Evolutionary conservation across 2,329 filamentous ascomycete species (phyloP).

Genomic region (Tolypocladium album): DNA sequence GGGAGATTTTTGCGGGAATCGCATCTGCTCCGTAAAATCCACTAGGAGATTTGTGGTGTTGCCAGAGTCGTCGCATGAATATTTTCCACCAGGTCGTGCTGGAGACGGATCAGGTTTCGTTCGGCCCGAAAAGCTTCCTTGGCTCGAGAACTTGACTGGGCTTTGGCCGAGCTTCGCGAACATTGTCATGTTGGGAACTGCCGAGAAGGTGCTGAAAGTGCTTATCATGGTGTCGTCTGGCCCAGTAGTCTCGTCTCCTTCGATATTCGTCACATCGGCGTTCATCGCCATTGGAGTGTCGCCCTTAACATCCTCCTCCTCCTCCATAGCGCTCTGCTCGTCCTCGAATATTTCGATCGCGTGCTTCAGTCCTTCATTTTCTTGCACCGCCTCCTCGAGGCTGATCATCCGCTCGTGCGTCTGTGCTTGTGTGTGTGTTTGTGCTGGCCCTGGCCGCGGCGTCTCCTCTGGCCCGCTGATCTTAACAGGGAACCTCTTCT

Average conservation of each 20-base stretch:
- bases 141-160: constrained; percentile 39
- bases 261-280: constrained; percentile 13
- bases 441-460: constrained; percentile 2
- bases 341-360: constrained; percentile 56
- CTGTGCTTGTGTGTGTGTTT: neutral
- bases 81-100: constrained; percentile 22
- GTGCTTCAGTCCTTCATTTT: constrained; percentile 45
- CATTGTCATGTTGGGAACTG: constrained; percentile 76
- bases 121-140: constrained; percentile 28
- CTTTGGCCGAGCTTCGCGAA: constrained; percentile 65
- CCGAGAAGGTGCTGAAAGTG: constrained; percentile 82
- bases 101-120: constrained; percentile 22
- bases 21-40: constrained; percentile 74
- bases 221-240: constrained; percentile 67
- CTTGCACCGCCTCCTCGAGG: constrained; percentile 41
- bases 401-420: constrained; percentile 27
- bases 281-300: constrained; percentile 13
- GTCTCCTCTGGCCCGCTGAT: constrained; percentile 26
- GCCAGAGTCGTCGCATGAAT: constrained; percentile 29
- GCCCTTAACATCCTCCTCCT: constrained; percentile 18
- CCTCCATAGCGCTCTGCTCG: constrained; percentile 21
- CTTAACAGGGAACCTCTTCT: constrained; percentile 52
- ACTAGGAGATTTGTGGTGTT: constrained; percentile 70
- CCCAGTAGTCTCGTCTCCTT: constrained; percentile 31
- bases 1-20: constrained; percentile 39